A percentile compares a stretch with the other conserved stretches of the same genome.
These are phyloP conservation scores for Coemansia javaensis DNA, from an alignment of 192 early-diverging fungal genomes.

Conservation along the genomic window DNA sequence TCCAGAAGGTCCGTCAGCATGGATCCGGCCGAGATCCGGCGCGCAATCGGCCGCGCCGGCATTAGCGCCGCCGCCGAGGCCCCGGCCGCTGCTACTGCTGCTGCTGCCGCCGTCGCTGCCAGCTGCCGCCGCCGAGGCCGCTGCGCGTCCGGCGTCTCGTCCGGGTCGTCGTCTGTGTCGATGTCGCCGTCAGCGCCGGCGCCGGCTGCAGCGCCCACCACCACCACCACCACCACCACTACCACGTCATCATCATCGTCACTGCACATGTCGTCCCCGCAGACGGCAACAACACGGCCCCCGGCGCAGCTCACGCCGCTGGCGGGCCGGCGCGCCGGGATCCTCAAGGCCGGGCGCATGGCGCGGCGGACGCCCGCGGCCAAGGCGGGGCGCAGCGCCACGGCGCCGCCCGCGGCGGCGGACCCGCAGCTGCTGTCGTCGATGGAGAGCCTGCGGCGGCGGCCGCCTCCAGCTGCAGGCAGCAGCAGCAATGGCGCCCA, in stretches of 20 bases:
- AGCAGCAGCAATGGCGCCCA: constrained; percentile 1
- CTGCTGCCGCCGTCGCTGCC: no score
- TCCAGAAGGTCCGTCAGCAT: constrained; percentile 22
- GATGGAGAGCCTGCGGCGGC: no score
- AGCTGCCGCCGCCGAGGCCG: no score
- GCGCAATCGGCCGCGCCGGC: background rate
- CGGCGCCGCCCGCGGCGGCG: background rate
- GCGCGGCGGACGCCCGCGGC: constrained; percentile 10
- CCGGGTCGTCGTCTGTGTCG: no score
- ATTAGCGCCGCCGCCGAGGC: background rate
- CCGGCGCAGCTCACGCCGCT: constrained; percentile 41
- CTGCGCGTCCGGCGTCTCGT: no score
- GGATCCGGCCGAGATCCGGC: constrained; percentile 13
- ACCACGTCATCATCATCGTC: no score
- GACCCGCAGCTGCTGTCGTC: background rate
- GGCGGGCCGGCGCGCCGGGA: constrained; percentile 30
- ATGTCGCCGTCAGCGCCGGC: no score
- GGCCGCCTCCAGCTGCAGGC: background rate
- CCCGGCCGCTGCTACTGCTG: background rate
- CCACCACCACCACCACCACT: no score
- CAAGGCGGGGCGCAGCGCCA: background rate
- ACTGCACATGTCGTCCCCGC: no score
- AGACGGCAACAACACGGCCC: no score
- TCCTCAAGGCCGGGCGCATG: constrained; percentile 34
- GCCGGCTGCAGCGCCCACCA: no score